These are phyloP conservation scores for Hypoxylon sp. DNA, from an alignment of 2,329 filamentous ascomycete genomes.

Conservation along the genomic window DNA sequence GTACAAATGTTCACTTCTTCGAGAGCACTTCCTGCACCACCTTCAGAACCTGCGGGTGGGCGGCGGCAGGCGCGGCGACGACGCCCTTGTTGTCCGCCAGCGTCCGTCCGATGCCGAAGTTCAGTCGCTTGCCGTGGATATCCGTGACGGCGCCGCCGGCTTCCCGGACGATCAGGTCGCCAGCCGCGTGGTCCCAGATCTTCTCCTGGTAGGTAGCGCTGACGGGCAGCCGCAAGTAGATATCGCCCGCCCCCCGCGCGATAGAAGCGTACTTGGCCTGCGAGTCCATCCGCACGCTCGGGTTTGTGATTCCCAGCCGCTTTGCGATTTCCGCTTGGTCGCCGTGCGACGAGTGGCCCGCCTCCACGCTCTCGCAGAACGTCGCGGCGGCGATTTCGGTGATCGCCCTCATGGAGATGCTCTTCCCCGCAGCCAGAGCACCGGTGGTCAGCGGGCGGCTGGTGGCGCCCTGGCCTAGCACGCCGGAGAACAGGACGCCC, in stretches of 20 bases:
- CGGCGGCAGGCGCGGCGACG: conserved; percentile 82
- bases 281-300: conserved; percentile 96
- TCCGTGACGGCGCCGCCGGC: conserved; percentile 94
- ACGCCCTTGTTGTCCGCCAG: conserved; percentile 93
- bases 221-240: conserved; percentile 91
- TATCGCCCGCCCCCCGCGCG: conserved; percentile 90
- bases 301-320: conserved; percentile 85
- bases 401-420: conserved; percentile 84
- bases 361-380: conserved; percentile 97
- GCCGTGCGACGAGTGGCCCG: conserved; percentile 88
- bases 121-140: conserved; percentile 82
- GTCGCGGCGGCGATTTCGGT: conserved; percentile 81
- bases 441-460: conserved; percentile 76
- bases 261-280: conserved; percentile 98
- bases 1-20: conserved; percentile 51
- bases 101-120: conserved; percentile 89
- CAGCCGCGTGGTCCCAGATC: conserved; percentile 99
- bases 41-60: conserved; percentile 81
- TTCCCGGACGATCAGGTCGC: conserved; percentile 92
- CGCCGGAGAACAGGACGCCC: conserved; percentile 89
- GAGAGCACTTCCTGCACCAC: conserved; percentile 84
- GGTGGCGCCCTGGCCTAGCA: conserved; percentile 82
- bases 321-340: conserved; percentile 87
- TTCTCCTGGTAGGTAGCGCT: conserved; percentile 94
- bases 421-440: conserved; percentile 63